These are phyloP conservation scores for Suhomyces bokatorum DNA, from an alignment of 1,139 yeast genomes.

Conservation along the genomic window DNA sequence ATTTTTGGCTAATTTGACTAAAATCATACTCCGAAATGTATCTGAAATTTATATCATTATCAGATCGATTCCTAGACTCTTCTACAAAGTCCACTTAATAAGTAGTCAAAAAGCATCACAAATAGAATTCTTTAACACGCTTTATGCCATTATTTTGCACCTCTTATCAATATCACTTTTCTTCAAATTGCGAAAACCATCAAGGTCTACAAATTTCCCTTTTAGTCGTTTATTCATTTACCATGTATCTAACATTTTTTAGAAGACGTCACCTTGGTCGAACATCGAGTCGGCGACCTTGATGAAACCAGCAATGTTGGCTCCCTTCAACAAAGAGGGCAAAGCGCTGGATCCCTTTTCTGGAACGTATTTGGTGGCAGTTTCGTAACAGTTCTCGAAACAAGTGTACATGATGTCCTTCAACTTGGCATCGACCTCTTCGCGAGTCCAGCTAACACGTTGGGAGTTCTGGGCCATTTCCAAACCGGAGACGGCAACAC, in stretches of 20 bases:
- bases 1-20: too few species aligned
- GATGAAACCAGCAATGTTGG: conserved; percentile 97
- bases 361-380: conserved; percentile 78
- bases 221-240: neutral
- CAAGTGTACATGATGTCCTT: conserved; percentile 83
- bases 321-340: conserved; percentile 97
- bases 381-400: conserved; percentile 88
- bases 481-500: conserved; percentile 97
- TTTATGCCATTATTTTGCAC: too few species aligned
- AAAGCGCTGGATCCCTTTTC: conserved; percentile 58
- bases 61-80: too few species aligned
- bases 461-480: conserved; percentile 99
- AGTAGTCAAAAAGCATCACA: too few species aligned
- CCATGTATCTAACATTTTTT: neutral
- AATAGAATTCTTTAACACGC: too few species aligned
- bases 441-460: conserved; percentile 52
- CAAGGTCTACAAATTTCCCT: neutral
- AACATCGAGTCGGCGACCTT: conserved; percentile 99
- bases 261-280: conserved; percentile 87
- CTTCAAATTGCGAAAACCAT: neutral
- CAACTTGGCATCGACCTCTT: conserved; percentile 22
- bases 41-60: too few species aligned
- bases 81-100: too few species aligned
- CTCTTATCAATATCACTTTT: too few species aligned
- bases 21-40: too few species aligned